Evolutionary conservation across 2,329 filamentous ascomycete genomes (phyloP), one percentile per base, ranked within the genome.

Genomic region (Peltaster fructicola): DNA sequence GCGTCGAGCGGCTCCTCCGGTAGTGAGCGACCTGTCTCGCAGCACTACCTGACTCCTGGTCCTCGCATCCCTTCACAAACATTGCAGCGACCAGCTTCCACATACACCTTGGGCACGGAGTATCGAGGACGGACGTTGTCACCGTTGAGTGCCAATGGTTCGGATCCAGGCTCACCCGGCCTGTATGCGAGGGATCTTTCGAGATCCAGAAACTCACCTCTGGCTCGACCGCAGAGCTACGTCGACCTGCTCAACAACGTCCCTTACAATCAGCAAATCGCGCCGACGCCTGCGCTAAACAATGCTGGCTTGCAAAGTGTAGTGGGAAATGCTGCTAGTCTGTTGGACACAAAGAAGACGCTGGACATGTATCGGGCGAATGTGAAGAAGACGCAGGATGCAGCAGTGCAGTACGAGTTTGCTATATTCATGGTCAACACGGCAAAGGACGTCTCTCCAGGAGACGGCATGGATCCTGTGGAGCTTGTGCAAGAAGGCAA

Each of bases 341-440:
- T 98, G 8, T 65, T 98, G 15, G 84, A 81, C 43, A 75, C 80
- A 16, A 79, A 85, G 45, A 84, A 95, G 54, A 98, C 88, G 2
- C 66, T 98, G 23, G 84, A 95, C 27, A 93, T 95, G 85, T 98
- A 98, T 51, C 69, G 85, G 21, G 74, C 76, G 27, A 98, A 95
- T 44, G 80, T 93, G 30, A 95, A 93, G 57, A 98, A 98, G 59
- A 91, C 88, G 3, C 88, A 77, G 34, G 82, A 93, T 50, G 64
- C 74, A 9, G 73, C 77, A 4, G 78, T 91, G 16, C 82, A 93
- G 51, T 95, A 95, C 51, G 88, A 91, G 15, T 95, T 98, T 53
- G 88, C 88, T 2, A 68, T 95, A 17, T 92, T 91, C 50, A 71
- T 98, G 58, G 75, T 95, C 38, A 79, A 84, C 22, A 75, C 81